phyloP scores from a whole-genome alignment of 2,329 filamentous ascomycete genomes.

The Arthrobotrys musiformis region DNA sequence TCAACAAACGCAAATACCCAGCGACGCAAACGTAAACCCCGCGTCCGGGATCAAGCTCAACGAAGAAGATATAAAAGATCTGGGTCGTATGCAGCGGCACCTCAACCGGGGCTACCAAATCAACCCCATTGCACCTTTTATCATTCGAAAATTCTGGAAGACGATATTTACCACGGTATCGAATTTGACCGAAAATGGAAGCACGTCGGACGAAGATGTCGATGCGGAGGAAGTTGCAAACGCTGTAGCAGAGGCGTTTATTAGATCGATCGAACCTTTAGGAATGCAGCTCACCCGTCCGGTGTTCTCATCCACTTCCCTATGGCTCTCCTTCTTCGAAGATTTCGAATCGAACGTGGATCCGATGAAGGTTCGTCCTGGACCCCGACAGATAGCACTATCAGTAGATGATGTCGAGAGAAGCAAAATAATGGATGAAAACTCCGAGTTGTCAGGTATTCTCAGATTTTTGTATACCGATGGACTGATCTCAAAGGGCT shows the following conservation, averaged over 20 bases:
- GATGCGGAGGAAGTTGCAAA: neutral
- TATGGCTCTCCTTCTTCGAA: neutral
- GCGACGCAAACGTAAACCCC: too few relatives aligned
- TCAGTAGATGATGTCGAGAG: too few relatives aligned
- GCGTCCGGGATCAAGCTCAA: too few relatives aligned
- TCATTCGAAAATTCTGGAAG: neutral
- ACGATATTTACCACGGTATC: neutral
- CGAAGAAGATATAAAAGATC: too few relatives aligned
- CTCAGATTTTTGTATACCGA: too few relatives aligned
- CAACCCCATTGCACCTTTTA: neutral
- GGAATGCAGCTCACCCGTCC: neutral
- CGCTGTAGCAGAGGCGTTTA: neutral
- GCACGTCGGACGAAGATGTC: neutral
- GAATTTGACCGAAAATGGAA: neutral
- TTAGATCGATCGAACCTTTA: neutral
- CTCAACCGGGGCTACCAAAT: neutral
- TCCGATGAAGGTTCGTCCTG: neutral
- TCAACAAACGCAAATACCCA: too few relatives aligned
- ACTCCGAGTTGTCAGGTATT: too few relatives aligned
- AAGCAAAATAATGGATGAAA: too few relatives aligned
- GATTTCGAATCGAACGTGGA: too few relatives aligned
- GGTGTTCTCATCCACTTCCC: neutral
- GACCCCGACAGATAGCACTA: neutral
- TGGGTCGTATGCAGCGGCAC: neutral
- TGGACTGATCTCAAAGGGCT: too few relatives aligned